These are phyloP conservation scores for Huntiella moniliformis DNA, from an alignment of 2,329 filamentous ascomycete species.

Conservation along the genomic window DNA sequence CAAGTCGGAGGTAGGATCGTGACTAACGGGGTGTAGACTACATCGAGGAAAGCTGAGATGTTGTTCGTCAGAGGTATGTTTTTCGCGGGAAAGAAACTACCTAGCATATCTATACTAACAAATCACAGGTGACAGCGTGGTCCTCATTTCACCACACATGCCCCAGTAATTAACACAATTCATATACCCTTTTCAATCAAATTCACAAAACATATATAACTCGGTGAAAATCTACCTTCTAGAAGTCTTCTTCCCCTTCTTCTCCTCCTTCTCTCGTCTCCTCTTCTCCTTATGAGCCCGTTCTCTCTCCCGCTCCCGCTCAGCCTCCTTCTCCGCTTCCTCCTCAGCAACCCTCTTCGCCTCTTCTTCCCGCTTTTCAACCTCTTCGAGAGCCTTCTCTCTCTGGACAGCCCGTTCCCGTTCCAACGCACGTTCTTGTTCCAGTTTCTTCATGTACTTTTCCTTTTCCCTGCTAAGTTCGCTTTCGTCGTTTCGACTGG, in stretches of 20 bases:
- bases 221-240: no score
- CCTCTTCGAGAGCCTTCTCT: background rate
- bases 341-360: background rate
- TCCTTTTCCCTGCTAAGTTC: constrained; percentile 5
- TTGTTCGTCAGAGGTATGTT: constrained; percentile 83
- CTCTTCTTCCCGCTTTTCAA: background rate
- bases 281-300: background rate
- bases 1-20: background rate
- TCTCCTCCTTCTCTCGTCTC: background rate
- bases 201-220: no score
- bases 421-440: constrained; percentile 3
- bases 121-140: constrained; percentile 47
- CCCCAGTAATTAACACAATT: constrained; percentile 13
- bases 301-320: background rate
- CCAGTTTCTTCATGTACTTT: constrained; percentile 6
- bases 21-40: constrained; percentile 37
- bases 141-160: constrained; percentile 48
- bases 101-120: background rate
- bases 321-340: background rate
- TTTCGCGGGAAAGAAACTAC: background rate
- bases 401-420: constrained; percentile 2
- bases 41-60: constrained; percentile 97
- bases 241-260: constrained; percentile 1
- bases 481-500: background rate
- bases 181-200: no score